phyloP scores from a whole-genome alignment of 345 rosid genomes.

The Aethionema arabicum region DNA sequence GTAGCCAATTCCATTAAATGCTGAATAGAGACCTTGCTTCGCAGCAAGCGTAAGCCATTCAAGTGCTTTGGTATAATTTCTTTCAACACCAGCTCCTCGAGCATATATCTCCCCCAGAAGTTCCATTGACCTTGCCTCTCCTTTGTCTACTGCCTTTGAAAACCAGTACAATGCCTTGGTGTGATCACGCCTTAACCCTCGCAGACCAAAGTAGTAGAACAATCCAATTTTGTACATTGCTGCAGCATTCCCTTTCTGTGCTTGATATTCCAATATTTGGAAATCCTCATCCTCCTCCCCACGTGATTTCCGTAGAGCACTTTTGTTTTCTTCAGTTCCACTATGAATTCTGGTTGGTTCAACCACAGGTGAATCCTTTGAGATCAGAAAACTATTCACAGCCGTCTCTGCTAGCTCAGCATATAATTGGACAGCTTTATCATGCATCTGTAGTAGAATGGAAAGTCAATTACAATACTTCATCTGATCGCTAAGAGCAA shows the following conservation, averaged over 20 bases:
- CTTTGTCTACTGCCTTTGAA: conserved; percentile 80
- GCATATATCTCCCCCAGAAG: conserved; percentile 98
- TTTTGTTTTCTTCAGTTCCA: conserved; percentile 97
- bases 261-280: conserved; percentile 94
- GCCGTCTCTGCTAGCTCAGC: conserved; percentile 92
- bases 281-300: conserved; percentile 99
- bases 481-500: neutral
- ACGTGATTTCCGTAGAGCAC: conserved; percentile 74
- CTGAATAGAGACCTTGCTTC: conserved; percentile 72
- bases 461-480: conserved; percentile 17
- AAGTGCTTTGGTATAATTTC: conserved; percentile 90
- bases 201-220: conserved; percentile 91
- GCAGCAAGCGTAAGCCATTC: conserved; percentile 93
- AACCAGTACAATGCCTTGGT: conserved; percentile 89
- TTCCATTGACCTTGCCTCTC: conserved; percentile 93
- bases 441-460: conserved; percentile 65
- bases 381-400: conserved; percentile 82
- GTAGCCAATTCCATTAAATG: conserved; percentile 96
- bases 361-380: conserved; percentile 85
- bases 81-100: conserved; percentile 96
- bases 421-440: conserved; percentile 73
- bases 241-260: conserved; percentile 86
- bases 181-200: conserved; percentile 92
- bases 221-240: conserved; percentile 91
- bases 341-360: conserved; percentile 89